Evolutionary conservation across 371 early-diverging fungal genomes (phyloP).

Genomic region (Mucor plumbeus): DNA sequence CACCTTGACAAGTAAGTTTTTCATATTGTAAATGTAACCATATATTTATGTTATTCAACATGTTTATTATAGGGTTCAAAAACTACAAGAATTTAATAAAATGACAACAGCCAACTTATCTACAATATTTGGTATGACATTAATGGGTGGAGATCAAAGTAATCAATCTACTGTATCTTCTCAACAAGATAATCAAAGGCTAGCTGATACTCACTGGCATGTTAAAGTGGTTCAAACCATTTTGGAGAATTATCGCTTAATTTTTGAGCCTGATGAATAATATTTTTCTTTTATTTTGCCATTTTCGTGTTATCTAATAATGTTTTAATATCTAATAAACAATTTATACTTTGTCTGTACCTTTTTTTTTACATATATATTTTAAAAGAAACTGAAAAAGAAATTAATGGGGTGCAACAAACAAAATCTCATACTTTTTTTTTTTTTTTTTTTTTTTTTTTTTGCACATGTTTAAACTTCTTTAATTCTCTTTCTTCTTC

Average conservation of each 20-base stretch:
- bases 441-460: background rate
- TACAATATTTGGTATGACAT: constrained; percentile 90
- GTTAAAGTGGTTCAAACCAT: constrained; percentile 65
- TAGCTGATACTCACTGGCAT: constrained; percentile 64
- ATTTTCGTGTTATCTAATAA: background rate
- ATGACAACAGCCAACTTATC: constrained; percentile 87
- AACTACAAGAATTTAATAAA: constrained; percentile 78
- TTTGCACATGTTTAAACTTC: background rate
- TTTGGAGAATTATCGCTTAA: constrained; percentile 60
- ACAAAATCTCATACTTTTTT: no score
- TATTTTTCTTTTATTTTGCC: background rate
- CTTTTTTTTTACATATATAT: no score
- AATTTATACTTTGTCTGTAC: background rate
- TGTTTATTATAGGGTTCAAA: constrained; percentile 62
- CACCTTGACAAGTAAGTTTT: constrained; percentile 72
- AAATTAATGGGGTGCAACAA: no score
- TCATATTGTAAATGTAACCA: background rate
- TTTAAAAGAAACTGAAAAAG: background rate
- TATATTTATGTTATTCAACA: background rate
- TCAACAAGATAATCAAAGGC: constrained; percentile 41
- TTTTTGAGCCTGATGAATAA: constrained; percentile 68
- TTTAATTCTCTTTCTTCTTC: no score
- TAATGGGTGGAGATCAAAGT: constrained; percentile 63
- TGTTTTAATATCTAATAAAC: constrained; percentile 4
- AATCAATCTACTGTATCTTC: constrained; percentile 22